Percentiles rank a stretch among this genome's conserved stretches.
phyloP scores from a whole-genome alignment of 371 early-diverging fungal species.

The Mucor ambiguus region DNA sequence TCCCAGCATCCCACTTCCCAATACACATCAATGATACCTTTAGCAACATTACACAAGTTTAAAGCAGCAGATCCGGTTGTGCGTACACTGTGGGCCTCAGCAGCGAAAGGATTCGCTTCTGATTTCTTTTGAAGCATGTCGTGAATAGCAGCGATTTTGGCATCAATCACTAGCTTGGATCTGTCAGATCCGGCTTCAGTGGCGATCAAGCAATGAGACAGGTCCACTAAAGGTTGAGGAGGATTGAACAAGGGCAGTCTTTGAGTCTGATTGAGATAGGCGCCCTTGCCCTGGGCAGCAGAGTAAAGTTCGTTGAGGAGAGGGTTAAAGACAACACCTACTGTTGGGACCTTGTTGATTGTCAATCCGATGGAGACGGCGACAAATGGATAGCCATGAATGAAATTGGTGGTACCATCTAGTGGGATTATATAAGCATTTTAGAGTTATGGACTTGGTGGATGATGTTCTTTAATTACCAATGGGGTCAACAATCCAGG shows the following conservation, averaged over 20 bases:
- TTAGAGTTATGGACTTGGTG: background rate
- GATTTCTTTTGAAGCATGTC: constrained; percentile 37
- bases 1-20: constrained; percentile 92
- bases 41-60: constrained; percentile 79
- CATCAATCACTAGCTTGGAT: constrained; percentile 54
- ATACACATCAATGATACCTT: constrained; percentile 84
- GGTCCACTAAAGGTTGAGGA: constrained; percentile 59
- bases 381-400: constrained; percentile 87
- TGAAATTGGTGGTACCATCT: constrained; percentile 93
- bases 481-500: constrained; percentile 94
- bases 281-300: constrained; percentile 68
- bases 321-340: constrained; percentile 94
- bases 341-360: constrained; percentile 69
- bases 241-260: constrained; percentile 61
- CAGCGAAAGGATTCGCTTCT: constrained; percentile 37
- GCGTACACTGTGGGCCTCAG: constrained; percentile 74
- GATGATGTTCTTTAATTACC: constrained; percentile 31
- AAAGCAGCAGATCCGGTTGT: constrained; percentile 83
- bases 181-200: constrained; percentile 88
- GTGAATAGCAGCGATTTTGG: constrained; percentile 71
- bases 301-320: constrained; percentile 81
- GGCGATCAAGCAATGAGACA: constrained; percentile 72
- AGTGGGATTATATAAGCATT: constrained; percentile 9
- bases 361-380: constrained; percentile 86
- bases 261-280: constrained; percentile 62